Evolutionary conservation across 495 filamentous ascomycete species (phyloP), one percentile per base, ranked within the genome.

Genomic region (Halenospora varia): DNA sequence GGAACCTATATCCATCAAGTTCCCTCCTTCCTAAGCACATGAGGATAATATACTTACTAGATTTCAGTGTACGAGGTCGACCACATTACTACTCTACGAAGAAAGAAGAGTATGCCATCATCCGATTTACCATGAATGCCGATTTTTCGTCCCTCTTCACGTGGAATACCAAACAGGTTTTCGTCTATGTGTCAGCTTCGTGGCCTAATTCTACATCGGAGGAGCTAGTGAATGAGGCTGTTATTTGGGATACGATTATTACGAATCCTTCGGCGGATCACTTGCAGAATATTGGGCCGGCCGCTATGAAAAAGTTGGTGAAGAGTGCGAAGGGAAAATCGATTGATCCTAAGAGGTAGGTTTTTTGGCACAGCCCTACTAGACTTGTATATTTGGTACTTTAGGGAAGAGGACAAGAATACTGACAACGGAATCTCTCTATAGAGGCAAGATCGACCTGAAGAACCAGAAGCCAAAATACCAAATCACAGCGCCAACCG

Each of bases 161-260:
- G 73, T 99, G 95, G 95, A 99, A 99, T 77, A 99, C 94, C n/a
- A 99, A 99, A 73, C 91, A 97, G 73, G 73, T 97, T 64, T 99
- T 97, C 74, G 83, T 95, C 71, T 98, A 94, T 80, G 83, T 98
- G 48, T 89, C 88, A 49, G 92, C 92, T 29, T 83, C 84, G 22
- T 98, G 93, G 80, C 88, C 92, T 50, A 79, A 83, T 20, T 64
- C 70, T 55, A 68, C 70, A 57, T 40, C 55, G 56, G 57, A 41
- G 62, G 54, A 60, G 66, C 45, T 62, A 55, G 76, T 73, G n/a
- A 84, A 85, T 62, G 83, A 91, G 72, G 89, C 89, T 63, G 82
- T 98, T 35, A 89, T 98, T 75, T 98, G 94, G 94, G 94, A 98
- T 72, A 77, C 75, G 25, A 96, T 98, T 73, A 90, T 98, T 77